Percentiles rank a stretch among this genome's conserved stretches.
Conservation (phyloP, 1,139 yeast genomes). For the Zygoascus meyerae region DNA sequence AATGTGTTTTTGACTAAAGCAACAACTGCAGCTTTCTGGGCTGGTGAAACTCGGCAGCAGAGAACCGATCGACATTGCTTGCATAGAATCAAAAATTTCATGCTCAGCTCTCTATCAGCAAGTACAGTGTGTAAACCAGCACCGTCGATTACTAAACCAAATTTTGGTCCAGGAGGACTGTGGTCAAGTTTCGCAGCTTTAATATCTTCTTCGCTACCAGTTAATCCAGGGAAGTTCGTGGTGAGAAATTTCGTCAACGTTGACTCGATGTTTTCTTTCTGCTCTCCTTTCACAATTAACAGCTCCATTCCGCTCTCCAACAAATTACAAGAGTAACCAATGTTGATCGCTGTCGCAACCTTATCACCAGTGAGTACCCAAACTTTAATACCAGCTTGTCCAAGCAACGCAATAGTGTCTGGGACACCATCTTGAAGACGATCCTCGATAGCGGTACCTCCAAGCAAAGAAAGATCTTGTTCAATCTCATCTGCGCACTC, state of each 20-base stretch:
- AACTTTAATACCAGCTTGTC: slow-evolving; percentile 83
- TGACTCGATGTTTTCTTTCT: slow-evolving; percentile 41
- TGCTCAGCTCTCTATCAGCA: slow-evolving; percentile 25
- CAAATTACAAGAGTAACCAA: slow-evolving; percentile 90
- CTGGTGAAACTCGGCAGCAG: slow-evolving; percentile 97
- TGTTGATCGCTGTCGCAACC: slow-evolving; percentile 93
- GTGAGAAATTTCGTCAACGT: slow-evolving; percentile 54
- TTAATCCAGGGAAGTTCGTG: slow-evolving; percentile 50
- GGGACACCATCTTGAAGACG: slow-evolving; percentile 93
- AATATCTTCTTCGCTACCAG: slow-evolving; percentile 54
- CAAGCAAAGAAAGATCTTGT: slow-evolving; percentile 59
- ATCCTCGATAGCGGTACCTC: slow-evolving; percentile 97
- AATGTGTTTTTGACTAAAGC: slow-evolving; percentile 76
- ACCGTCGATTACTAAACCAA: slow-evolving; percentile 88
- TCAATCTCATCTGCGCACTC: slow-evolving; percentile 74
- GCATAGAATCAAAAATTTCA: slow-evolving; percentile 76
- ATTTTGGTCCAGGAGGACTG: slow-evolving; percentile 67
- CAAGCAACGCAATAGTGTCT: slow-evolving; percentile 74
- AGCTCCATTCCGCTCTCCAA: slow-evolving; percentile 81
- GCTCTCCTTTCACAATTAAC: slow-evolving; percentile 50
- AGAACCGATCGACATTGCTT: slow-evolving; percentile 92
- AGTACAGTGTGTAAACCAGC: slow-evolving; percentile 74
- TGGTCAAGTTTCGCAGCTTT: slow-evolving; percentile 63
- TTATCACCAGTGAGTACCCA: slow-evolving; percentile 98
- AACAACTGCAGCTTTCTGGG: slow-evolving; percentile 94